Evolutionary conservation across 139 green algal species (phyloP).

Genomic region (Axilococcus clingmanii): DNA sequence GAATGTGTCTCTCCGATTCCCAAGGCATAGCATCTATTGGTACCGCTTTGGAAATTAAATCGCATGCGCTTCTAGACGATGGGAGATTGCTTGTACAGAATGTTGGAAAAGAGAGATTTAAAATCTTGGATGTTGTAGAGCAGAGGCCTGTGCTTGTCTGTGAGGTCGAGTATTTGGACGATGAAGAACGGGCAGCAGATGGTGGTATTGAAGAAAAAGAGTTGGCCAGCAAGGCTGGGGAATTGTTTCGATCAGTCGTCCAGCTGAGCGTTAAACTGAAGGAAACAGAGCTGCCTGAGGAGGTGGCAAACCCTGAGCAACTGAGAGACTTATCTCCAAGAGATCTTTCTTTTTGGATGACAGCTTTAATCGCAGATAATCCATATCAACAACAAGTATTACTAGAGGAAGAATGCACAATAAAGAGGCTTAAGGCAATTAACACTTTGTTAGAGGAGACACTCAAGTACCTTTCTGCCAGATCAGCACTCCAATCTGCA

Average conservation of each 20-base stretch:
- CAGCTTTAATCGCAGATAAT: slow-evolving; percentile 26
- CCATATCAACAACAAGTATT: slow-evolving; percentile 23
- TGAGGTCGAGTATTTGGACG: slow-evolving; percentile 31
- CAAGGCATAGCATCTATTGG: slow-evolving; percentile 26
- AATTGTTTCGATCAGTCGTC: slow-evolving; percentile 25
- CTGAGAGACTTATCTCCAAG: slow-evolving; percentile 13
- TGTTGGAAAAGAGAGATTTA: slow-evolving; percentile 24
- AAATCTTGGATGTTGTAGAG: slow-evolving; percentile 28
- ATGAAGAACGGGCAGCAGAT: slow-evolving; percentile 12
- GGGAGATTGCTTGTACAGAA: slow-evolving; percentile 31
- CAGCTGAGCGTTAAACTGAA: slow-evolving; percentile 13
- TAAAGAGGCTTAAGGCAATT: slow-evolving; percentile 15
- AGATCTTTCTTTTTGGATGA: slow-evolving; percentile 33
- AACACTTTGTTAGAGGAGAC: slow-evolving; percentile 17
- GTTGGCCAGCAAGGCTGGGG: slow-evolving; percentile 10
- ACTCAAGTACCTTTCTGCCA: slow-evolving; percentile 17
- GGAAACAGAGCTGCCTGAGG: slow-evolving; percentile 8
- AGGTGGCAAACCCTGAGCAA: slow-evolving; percentile 17
- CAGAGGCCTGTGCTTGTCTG: slow-evolving; percentile 38
- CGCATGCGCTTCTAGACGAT: slow-evolving; percentile 29
- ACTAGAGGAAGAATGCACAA: slow-evolving; percentile 21
- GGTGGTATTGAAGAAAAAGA: background rate
- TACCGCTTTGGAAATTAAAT: slow-evolving; percentile 34
- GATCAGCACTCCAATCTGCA: slow-evolving; percentile 16
- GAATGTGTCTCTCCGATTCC: slow-evolving; percentile 27